Evolutionary conservation across 441 rosid species (phyloP).

Genomic region (Geranium incanum): DNA sequence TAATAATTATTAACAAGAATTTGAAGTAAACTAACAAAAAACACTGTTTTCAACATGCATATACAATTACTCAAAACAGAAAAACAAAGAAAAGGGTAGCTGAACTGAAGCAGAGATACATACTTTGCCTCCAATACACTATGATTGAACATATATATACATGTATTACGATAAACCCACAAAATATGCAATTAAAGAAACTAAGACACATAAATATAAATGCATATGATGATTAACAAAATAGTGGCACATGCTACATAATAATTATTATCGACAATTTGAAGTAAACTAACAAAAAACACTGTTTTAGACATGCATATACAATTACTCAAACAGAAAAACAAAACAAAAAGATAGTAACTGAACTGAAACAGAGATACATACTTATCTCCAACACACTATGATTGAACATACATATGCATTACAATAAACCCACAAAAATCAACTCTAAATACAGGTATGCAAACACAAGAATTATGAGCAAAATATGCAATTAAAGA

Average conservation of each 20-base stretch:
- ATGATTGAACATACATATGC: not conserved
- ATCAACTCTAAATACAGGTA: not conserved
- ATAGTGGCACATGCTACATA: not conserved
- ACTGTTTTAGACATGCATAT: not conserved
- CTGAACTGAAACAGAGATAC: not conserved
- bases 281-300: not conserved
- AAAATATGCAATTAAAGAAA: not conserved
- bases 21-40: no score
- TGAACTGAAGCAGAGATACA: not conserved
- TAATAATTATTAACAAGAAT: not conserved
- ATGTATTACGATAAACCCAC: not conserved
- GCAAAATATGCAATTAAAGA: not conserved
- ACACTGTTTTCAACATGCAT: no score
- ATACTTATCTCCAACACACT: not conserved
- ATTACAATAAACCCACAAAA: not conserved
- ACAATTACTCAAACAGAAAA: not conserved
- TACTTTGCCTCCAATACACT: no score
- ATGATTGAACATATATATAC: not conserved
- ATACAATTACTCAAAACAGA: not conserved
- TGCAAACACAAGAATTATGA: slow-evolving; percentile 17
- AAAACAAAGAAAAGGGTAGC: not conserved
- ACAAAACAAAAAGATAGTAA: not conserved
- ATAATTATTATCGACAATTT: not conserved
- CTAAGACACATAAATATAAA: not conserved
- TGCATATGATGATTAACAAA: not conserved